Percentiles rank a stretch among this genome's conserved stretches.
Conservation (phyloP, 2,329 filamentous ascomycete species). For the Neofusicoccum sp. region DNA sequence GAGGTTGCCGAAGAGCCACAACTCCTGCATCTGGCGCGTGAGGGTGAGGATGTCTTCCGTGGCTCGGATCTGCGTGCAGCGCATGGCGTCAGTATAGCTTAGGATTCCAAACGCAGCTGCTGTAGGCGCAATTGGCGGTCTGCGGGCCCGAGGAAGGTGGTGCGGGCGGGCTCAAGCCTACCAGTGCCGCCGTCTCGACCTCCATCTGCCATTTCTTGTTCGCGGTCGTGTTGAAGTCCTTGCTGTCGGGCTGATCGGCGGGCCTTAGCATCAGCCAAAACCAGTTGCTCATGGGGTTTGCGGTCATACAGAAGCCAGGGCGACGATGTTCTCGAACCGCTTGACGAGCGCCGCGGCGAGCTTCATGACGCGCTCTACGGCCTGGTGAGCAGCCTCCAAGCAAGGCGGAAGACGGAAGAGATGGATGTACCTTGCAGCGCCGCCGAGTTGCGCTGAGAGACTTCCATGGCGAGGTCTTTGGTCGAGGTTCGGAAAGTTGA, state of each 20-base stretch:
- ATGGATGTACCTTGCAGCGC: conserved; percentile 38
- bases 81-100: too few species aligned
- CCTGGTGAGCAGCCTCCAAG: background rate
- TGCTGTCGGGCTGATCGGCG: conserved; percentile 47
- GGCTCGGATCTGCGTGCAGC: conserved; percentile 52
- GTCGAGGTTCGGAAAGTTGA: background rate
- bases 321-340: conserved; percentile 59
- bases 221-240: conserved; percentile 58
- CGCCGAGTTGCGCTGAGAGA: conserved; percentile 45
- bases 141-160: background rate
- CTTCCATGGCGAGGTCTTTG: conserved; percentile 38
- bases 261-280: background rate
- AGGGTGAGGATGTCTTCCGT: conserved; percentile 64
- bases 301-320: conserved; percentile 50
- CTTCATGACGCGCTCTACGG: conserved; percentile 42
- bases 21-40: conserved; percentile 65
- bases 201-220: conserved; percentile 61
- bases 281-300: background rate
- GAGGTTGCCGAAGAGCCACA: conserved; percentile 68
- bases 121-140: background rate
- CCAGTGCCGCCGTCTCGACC: conserved; percentile 61
- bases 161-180: conserved; percentile 39
- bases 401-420: background rate
- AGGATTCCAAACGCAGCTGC: too few species aligned
- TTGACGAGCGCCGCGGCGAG: conserved; percentile 48